A percentile compares a stretch with the other conserved stretches of the same genome.
Evolutionary conservation across 2,329 filamentous ascomycete species (phyloP).

Genomic region (Mycosphaerella arachidis): DNA sequence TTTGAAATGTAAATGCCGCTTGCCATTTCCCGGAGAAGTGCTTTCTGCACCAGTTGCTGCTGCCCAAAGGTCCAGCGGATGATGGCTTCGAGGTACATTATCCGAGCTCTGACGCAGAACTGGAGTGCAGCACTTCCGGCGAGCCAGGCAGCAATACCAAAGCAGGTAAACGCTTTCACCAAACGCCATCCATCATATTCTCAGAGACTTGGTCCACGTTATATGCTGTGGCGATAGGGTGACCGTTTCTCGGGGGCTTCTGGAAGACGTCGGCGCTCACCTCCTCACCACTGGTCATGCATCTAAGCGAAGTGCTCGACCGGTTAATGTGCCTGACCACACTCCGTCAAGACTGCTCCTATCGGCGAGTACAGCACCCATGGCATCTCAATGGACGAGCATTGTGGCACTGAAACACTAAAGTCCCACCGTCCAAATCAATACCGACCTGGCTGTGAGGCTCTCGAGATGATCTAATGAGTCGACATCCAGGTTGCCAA

Average conservation of each 20-base stretch:
- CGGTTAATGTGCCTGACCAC: too few relatives aligned
- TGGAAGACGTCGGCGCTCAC: too few relatives aligned
- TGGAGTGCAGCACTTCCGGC: too few relatives aligned
- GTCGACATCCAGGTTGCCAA: too few relatives aligned
- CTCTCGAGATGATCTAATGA: too few relatives aligned
- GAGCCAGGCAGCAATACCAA: not conserved
- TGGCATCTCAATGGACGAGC: too few relatives aligned
- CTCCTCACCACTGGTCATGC: not conserved
- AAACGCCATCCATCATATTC: not conserved
- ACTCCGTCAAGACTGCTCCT: too few relatives aligned
- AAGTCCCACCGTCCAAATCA: too few relatives aligned
- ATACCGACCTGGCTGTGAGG: too few relatives aligned
- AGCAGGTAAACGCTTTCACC: not conserved
- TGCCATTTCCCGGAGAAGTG: not conserved
- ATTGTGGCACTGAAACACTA: too few relatives aligned
- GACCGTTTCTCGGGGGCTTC: not conserved
- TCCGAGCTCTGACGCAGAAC: not conserved
- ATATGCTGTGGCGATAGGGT: not conserved
- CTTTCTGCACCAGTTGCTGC: not conserved
- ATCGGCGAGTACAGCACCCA: too few relatives aligned
- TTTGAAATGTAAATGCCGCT: not conserved
- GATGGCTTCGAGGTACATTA: constrained; percentile 1
- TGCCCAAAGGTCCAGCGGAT: constrained; percentile 1
- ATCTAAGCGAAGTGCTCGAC: too few relatives aligned
- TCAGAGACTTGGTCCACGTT: not conserved